phyloP scores from a whole-genome alignment of 2,329 filamentous ascomycete genomes.

The Coniochaeta sp. region DNA sequence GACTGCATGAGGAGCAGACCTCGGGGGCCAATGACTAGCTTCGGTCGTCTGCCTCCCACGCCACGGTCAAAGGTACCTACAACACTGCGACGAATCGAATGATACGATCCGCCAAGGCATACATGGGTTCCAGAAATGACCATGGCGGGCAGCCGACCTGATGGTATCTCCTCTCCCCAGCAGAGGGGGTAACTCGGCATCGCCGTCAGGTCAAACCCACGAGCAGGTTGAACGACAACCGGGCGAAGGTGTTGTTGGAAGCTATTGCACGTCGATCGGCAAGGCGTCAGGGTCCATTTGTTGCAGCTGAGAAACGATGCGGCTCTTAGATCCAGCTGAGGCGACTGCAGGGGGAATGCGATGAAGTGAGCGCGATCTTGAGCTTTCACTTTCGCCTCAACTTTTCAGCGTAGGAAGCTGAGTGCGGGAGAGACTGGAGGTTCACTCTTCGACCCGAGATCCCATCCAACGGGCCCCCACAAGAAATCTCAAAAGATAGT shows the following conservation, averaged over 20 bases:
- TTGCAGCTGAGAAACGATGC: background rate
- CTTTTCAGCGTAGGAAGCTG: background rate
- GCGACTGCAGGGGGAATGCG: background rate
- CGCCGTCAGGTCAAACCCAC: background rate
- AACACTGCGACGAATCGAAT: background rate
- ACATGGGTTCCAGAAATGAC: background rate
- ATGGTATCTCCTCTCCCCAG: background rate
- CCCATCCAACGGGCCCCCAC: background rate
- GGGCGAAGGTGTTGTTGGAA: background rate
- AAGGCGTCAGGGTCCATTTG: background rate
- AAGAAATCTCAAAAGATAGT: background rate
- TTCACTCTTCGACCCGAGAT: background rate
- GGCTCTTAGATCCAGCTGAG: background rate
- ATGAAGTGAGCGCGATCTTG: background rate
- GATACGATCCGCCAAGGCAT: background rate
- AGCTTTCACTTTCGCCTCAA: conserved; percentile 1
- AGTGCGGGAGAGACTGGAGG: background rate
- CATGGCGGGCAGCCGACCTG: background rate
- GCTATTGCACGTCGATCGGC: background rate
- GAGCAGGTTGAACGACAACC: background rate
- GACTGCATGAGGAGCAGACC: background rate
- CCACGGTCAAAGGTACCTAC: background rate
- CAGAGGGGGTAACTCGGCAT: background rate
- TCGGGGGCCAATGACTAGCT: background rate
- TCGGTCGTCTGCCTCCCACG: background rate